Evolutionary conservation across 2,329 filamentous ascomycete species (phyloP).

Genomic region (Venturia effusa): DNA sequence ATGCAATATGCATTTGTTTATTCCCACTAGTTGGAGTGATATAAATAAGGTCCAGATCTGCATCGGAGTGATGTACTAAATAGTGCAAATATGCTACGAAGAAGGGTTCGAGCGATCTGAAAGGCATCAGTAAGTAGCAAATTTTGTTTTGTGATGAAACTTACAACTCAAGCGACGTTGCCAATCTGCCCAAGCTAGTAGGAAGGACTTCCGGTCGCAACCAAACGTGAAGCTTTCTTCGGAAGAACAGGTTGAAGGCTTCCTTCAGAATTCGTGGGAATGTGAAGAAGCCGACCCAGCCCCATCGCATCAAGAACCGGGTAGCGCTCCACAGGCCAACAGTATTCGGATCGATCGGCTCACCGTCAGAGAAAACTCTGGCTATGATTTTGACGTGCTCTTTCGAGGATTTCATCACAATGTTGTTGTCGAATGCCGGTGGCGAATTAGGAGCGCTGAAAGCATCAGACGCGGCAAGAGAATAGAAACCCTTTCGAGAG

Average conservation of each 20-base stretch:
- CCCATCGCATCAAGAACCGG: conserved; percentile 46
- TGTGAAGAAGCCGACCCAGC: conserved; percentile 56
- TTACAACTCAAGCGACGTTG: conserved; percentile 39
- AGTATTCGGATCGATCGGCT: conserved; percentile 38
- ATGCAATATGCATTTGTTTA: conserved; percentile 32
- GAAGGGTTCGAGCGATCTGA: conserved; percentile 24
- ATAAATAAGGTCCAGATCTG: conserved; percentile 38
- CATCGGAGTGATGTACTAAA: conserved; percentile 35
- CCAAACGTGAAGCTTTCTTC: conserved; percentile 50
- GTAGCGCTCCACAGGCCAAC: conserved; percentile 35
- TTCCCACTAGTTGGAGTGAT: not conserved
- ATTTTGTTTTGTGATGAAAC: not conserved
- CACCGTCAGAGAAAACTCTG: conserved; percentile 43
- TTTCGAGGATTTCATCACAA: conserved; percentile 51
- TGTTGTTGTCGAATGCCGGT: conserved; percentile 44
- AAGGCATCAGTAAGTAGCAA: conserved; percentile 13
- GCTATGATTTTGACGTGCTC: conserved; percentile 50
- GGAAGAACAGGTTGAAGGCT: conserved; percentile 47
- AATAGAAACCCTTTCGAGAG: conserved; percentile 37
- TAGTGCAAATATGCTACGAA: conserved; percentile 31
- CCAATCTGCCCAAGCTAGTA: conserved; percentile 43
- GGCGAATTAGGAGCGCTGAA: conserved; percentile 22
- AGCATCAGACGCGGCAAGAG: conserved; percentile 35
- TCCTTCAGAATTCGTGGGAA: conserved; percentile 55
- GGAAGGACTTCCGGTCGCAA: conserved; percentile 51